phyloP scores from a whole-genome alignment of 345 rosid genomes.

The Eucalyptus victrix region DNA sequence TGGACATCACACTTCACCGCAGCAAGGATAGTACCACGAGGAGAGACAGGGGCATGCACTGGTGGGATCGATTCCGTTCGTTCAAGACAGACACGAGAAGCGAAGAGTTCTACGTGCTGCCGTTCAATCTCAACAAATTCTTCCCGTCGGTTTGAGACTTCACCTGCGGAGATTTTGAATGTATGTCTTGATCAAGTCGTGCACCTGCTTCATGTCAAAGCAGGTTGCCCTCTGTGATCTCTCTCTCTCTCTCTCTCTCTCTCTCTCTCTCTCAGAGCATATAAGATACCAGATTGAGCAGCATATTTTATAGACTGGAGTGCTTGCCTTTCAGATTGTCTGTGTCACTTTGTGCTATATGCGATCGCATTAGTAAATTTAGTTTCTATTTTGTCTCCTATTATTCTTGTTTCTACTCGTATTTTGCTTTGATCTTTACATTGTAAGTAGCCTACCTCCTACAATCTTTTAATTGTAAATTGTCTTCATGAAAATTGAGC shows the following conservation, averaged over 20 bases:
- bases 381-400: not conserved
- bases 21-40: conserved; percentile 45
- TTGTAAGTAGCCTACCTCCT: not conserved
- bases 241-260: not conserved
- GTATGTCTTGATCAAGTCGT: not conserved
- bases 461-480: not conserved
- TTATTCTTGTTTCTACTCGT: not conserved
- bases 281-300: not conserved
- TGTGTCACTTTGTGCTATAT: not conserved
- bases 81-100: conserved; percentile 88
- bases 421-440: not conserved
- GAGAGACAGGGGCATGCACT: conserved; percentile 80
- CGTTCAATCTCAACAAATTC: conserved; percentile 92
- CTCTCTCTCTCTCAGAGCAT: not conserved
- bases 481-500: not conserved
- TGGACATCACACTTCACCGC: conserved; percentile 49
- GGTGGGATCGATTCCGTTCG: conserved; percentile 87
- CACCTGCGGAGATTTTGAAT: not conserved
- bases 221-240: not conserved
- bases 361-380: not conserved
- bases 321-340: not conserved
- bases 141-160: conserved; percentile 72
- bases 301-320: not conserved
- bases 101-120: conserved; percentile 87
- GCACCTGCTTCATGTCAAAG: not conserved